phyloP scores from a whole-genome alignment of 2,329 filamentous ascomycete genomes.

The Akanthomyces dipterigenus region DNA sequence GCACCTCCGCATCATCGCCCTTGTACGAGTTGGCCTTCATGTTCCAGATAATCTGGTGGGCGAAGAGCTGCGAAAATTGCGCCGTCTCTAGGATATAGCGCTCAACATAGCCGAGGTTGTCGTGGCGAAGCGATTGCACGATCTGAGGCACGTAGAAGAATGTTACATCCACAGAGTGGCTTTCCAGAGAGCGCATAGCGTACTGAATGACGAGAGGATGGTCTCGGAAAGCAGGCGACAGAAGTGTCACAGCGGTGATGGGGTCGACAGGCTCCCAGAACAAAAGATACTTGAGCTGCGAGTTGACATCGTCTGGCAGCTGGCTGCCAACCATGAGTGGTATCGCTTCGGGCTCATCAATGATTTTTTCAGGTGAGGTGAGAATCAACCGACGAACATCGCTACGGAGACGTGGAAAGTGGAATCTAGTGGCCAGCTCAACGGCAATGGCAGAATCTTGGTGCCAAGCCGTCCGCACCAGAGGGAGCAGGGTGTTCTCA shows the following conservation, averaged over 20 bases:
- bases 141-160: conserved; percentile 99
- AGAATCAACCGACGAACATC: conserved; percentile 77
- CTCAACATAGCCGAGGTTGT: conserved; percentile 88
- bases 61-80: conserved; percentile 95
- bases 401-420: conserved; percentile 61
- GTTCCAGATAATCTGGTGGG: conserved; percentile 99
- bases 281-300: conserved; percentile 83
- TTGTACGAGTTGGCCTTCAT: conserved; percentile 99
- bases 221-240: conserved; percentile 83
- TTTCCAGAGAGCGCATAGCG: conserved; percentile 89
- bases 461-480: conserved; percentile 78
- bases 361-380: conserved; percentile 75
- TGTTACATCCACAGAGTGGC: conserved; percentile 90
- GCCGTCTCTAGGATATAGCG: conserved; percentile 95
- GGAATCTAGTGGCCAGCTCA: conserved; percentile 73
- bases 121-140: conserved; percentile 89
- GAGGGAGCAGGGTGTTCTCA: conserved; percentile 47
- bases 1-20: conserved; percentile 84
- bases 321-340: conserved; percentile 72
- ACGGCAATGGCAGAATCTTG: conserved; percentile 84
- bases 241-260: conserved; percentile 87
- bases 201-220: conserved; percentile 94
- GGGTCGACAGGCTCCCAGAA: conserved; percentile 93
- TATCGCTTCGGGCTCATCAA: conserved; percentile 75
- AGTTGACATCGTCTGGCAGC: conserved; percentile 68